phyloP scores from a whole-genome alignment of 2,329 filamentous ascomycete genomes.

The Camptophora hylomeconis region DNA sequence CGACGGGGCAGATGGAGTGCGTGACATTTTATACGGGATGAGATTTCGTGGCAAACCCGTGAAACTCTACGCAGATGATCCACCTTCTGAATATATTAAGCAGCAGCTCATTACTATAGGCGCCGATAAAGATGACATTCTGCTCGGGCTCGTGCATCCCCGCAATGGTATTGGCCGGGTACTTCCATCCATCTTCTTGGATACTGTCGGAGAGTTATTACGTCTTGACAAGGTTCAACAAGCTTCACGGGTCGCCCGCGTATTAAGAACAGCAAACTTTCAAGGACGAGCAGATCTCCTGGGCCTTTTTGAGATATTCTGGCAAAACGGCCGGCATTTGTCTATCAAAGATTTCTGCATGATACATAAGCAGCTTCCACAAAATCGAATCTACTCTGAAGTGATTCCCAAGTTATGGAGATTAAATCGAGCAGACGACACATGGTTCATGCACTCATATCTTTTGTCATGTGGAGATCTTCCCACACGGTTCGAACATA shows the following conservation, averaged over 20 bases:
- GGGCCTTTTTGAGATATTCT: slow-evolving; percentile 8
- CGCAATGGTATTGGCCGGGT: not conserved
- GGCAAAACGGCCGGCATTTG: no score
- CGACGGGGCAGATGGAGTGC: slow-evolving; percentile 29
- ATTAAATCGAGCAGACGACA: slow-evolving; percentile 24
- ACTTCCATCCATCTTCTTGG: slow-evolving; percentile 32
- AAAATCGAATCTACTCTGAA: slow-evolving; percentile 22
- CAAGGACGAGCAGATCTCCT: slow-evolving; percentile 11
- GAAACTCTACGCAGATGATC: slow-evolving; percentile 11
- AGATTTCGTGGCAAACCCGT: slow-evolving; percentile 11
- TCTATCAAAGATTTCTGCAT: no score
- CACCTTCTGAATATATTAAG: slow-evolving; percentile 9
- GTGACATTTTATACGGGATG: slow-evolving; percentile 26
- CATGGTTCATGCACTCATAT: slow-evolving; percentile 34
- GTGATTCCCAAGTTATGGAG: slow-evolving; percentile 30
- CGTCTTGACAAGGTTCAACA: slow-evolving; percentile 12
- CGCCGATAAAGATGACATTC: slow-evolving; percentile 5
- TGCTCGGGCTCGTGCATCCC: not conserved
- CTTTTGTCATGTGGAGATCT: slow-evolving; percentile 29
- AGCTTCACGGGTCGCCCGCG: slow-evolving; percentile 13
- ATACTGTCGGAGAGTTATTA: slow-evolving; percentile 30
- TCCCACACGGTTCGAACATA: slow-evolving; percentile 24
- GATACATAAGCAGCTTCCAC: not conserved
- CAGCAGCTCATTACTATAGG: slow-evolving; percentile 12
- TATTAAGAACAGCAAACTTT: slow-evolving; percentile 8